phyloP scores from a whole-genome alignment of 2,329 filamentous ascomycete species.

The Diaporthe ampelina region DNA sequence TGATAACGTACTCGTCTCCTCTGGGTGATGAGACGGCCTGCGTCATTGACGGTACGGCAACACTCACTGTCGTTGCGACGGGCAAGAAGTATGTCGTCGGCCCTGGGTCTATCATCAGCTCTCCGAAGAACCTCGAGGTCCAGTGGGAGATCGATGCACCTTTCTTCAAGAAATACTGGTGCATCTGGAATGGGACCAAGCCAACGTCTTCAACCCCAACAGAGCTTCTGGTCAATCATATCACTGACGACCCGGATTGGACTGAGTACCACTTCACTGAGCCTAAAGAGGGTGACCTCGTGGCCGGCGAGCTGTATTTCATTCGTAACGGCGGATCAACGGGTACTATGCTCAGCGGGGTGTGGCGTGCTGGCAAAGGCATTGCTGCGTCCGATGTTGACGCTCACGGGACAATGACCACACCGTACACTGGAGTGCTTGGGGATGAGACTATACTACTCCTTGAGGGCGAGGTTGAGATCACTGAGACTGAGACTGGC shows the following conservation, averaged over 20 bases:
- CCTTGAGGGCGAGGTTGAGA: background rate
- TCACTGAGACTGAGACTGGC: conserved; percentile 5
- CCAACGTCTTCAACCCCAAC: background rate
- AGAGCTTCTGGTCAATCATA: background rate
- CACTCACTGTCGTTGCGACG: conserved; percentile 28
- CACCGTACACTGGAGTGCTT: background rate
- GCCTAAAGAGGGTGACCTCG: background rate
- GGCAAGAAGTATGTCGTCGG: conserved; percentile 4
- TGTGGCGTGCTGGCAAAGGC: conserved; percentile 32
- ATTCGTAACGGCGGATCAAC: conserved; percentile 20
- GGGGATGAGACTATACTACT: background rate
- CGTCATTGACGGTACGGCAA: conserved; percentile 32
- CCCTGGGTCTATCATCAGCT: conserved; percentile 14
- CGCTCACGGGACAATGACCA: background rate
- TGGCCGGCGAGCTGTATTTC: conserved; percentile 4
- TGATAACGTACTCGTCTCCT: conserved; percentile 8
- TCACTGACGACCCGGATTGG: background rate
- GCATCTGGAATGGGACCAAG: conserved; percentile 24
- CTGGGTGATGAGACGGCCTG: conserved; percentile 29
- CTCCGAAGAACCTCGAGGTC: conserved; percentile 33
- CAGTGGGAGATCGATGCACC: conserved; percentile 34
- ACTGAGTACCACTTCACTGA: background rate
- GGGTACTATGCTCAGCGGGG: conserved; percentile 22
- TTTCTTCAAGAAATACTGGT: conserved; percentile 38
- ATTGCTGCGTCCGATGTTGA: conserved; percentile 30